Percentiles rank a stretch among this genome's conserved stretches.
Evolutionary conservation across 176 grass and related monocot species (phyloP).

Genomic region (Canna indica): DNA sequence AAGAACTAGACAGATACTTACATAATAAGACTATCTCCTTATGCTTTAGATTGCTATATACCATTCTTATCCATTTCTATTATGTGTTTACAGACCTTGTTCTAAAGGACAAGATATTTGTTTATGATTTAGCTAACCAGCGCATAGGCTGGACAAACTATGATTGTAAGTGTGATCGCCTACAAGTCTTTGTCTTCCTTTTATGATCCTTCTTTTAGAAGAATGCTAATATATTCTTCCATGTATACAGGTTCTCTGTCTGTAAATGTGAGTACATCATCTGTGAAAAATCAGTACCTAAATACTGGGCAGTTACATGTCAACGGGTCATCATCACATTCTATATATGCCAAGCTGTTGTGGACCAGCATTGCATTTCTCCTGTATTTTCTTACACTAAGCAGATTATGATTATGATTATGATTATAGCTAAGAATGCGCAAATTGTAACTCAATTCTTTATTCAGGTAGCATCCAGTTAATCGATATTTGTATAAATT

Average conservation of each 20-base stretch:
- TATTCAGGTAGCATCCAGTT: conserved; percentile 14
- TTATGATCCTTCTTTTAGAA: background rate
- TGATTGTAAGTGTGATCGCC: background rate
- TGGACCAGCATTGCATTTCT: background rate
- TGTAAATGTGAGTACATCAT: conserved; percentile 72
- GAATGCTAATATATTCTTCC: background rate
- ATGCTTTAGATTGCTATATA: background rate
- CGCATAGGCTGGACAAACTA: conserved; percentile 10
- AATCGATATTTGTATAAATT: background rate
- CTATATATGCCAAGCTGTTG: conserved; percentile 5
- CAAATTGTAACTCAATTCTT: conserved; percentile 57
- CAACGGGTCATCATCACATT: conserved; percentile 27
- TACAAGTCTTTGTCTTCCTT: background rate
- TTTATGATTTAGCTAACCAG: conserved; percentile 19
- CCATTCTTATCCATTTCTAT: background rate
- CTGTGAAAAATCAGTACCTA: conserved; percentile 72
- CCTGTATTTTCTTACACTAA: background rate
- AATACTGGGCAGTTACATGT: conserved; percentile 65
- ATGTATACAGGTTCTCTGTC: conserved; percentile 47
- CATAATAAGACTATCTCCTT: background rate
- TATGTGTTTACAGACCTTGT: conserved; percentile 4
- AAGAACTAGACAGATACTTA: background rate
- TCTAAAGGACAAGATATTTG: conserved; percentile 20
- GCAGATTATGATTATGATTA: background rate
- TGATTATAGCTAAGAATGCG: background rate